phyloP scores from a whole-genome alignment of 345 rosid genomes.

The Bruguiera parviflora region DNA sequence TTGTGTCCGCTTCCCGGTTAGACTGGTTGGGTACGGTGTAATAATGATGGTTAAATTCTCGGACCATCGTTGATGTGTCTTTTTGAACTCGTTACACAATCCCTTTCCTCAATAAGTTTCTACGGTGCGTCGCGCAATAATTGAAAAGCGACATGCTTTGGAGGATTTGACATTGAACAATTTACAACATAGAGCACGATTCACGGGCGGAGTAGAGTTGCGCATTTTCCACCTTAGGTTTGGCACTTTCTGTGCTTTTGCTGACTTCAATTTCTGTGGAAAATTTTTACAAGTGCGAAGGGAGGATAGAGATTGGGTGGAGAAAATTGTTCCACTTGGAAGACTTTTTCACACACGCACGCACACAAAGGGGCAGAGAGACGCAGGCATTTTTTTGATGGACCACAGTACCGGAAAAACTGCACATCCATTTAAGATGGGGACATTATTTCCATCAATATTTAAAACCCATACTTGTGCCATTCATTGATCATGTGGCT shows the following conservation, averaged over 20 bases:
- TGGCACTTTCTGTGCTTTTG: not conserved
- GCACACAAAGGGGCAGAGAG: not conserved
- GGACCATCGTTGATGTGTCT: no score
- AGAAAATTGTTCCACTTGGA: conserved; percentile 16
- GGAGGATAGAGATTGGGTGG: not conserved
- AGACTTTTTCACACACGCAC: conserved; percentile 7
- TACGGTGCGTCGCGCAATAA: no score
- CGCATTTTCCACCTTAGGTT: no score
- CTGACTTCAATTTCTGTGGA: not conserved
- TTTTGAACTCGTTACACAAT: no score
- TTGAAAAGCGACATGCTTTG: no score
- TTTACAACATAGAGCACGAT: not conserved
- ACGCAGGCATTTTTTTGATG: conserved; percentile 16
- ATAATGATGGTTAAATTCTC: no score
- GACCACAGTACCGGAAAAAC: conserved; percentile 34
- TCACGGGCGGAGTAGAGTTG: not conserved
- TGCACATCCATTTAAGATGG: conserved; percentile 29
- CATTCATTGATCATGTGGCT: conserved; percentile 22
- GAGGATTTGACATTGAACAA: no score
- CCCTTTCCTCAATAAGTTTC: no score
- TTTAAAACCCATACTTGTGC: conserved; percentile 10
- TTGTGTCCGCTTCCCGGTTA: no score
- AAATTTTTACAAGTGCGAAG: not conserved
- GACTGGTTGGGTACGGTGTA: no score
- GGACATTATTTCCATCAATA: conserved; percentile 20